Evolutionary conservation across 257 asterid species (phyloP).

Genomic region (Ligustrum vulgare): DNA sequence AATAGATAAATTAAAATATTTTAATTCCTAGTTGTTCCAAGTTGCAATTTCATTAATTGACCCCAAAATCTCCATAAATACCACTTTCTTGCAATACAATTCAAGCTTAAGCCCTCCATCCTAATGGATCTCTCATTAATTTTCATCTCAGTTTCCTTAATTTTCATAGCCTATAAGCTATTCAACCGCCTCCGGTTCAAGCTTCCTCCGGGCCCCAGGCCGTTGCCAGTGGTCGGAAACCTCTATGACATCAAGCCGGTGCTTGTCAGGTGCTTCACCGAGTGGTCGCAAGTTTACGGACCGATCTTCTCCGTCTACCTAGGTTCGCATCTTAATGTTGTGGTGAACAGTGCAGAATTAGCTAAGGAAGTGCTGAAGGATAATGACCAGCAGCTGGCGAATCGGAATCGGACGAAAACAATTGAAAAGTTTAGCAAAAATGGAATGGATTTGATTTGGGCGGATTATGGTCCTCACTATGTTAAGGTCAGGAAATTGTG

Average conservation of each 20-base stretch:
- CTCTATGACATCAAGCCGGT: conserved; percentile 26
- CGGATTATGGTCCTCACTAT: conserved; percentile 89
- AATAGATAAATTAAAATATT: no score
- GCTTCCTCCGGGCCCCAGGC: conserved; percentile 39
- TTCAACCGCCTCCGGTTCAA: conserved; percentile 41
- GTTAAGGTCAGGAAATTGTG: conserved; percentile 82
- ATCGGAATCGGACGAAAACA: conserved; percentile 30
- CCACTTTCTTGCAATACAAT: neutral
- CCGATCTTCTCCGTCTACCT: conserved; percentile 37
- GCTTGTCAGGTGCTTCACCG: conserved; percentile 30
- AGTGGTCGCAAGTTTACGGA: conserved; percentile 35
- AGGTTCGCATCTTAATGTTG: conserved; percentile 35
- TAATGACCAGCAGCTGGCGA: conserved; percentile 39
- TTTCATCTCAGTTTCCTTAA: conserved; percentile 27
- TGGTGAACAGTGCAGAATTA: conserved; percentile 29
- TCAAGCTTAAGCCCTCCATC: neutral
- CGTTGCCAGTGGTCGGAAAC: conserved; percentile 38
- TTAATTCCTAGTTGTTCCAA: no score
- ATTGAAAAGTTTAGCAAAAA: conserved; percentile 57
- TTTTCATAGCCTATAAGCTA: conserved; percentile 43
- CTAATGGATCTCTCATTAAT: conserved; percentile 38
- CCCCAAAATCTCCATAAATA: neutral
- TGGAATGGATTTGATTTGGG: conserved; percentile 84
- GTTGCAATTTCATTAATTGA: neutral
- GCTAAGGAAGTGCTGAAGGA: conserved; percentile 41